These are phyloP conservation scores for Yamadazyma triangularis DNA, from an alignment of 1,139 yeast genomes.

Conservation along the genomic window DNA sequence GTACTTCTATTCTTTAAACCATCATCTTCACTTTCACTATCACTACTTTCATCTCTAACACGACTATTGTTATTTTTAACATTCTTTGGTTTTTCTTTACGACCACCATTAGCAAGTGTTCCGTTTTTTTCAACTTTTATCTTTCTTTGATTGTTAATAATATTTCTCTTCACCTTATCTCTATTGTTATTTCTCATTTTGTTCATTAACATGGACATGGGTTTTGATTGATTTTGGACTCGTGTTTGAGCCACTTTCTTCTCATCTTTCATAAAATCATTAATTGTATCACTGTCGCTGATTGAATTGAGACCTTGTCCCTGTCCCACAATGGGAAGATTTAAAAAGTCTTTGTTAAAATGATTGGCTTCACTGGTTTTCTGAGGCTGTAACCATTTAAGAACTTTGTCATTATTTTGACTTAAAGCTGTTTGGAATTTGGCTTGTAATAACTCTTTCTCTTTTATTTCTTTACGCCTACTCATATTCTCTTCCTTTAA, in stretches of 20 bases:
- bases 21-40: background rate
- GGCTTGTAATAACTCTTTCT: slow-evolving; percentile 47
- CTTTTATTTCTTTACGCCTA: slow-evolving; percentile 40
- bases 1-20: too few relatives aligned
- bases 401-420: slow-evolving; percentile 30
- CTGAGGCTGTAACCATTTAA: slow-evolving; percentile 35
- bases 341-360: slow-evolving; percentile 31
- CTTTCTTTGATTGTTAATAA: background rate
- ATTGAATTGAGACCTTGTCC: slow-evolving; percentile 27
- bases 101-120: too few relatives aligned
- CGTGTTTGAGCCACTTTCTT: slow-evolving; percentile 9
- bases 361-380: background rate
- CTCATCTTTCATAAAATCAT: slow-evolving; percentile 3
- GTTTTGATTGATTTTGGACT: slow-evolving; percentile 17
- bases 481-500: too few relatives aligned
- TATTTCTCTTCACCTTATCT: slow-evolving; percentile 3
- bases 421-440: slow-evolving; percentile 42
- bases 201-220: slow-evolving; percentile 45
- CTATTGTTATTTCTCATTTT: slow-evolving; percentile 35
- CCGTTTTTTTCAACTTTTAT: background rate
- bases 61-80: too few relatives aligned
- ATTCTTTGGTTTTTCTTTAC: too few relatives aligned
- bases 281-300: slow-evolving; percentile 2
- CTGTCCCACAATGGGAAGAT: slow-evolving; percentile 41
- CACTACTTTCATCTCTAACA: background rate